Evolutionary conservation across 192 early-diverging fungal species (phyloP), one percentile per base, ranked within the genome.

Genomic region (Podila horticola): DNA sequence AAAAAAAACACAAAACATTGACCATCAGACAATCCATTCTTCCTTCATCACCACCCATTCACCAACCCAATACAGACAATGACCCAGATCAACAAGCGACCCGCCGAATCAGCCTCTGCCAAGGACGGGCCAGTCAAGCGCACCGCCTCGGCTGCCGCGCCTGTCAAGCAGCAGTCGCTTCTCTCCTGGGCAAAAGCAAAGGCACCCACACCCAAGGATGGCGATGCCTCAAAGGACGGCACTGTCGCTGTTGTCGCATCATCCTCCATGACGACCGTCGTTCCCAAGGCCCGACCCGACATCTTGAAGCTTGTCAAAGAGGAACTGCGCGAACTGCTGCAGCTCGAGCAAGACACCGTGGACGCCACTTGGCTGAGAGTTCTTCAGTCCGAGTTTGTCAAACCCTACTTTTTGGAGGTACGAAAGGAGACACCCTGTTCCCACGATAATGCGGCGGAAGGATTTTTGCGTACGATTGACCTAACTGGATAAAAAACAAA

Each of bases 331-430:
- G 67, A 73, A 4, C 62, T 86, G 19, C 68, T 90, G 10, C 69
- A 64, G 1, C 82, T 93, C 50, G 95, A 96, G 76, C 84, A 87
- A 50, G 86, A 83, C 17, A 94, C 91, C 12, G 92, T 98, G 75
- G 86, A 92, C 15, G 19, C 84, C 4, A 93, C 92, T 49, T 98
- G 94, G 94, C 84, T 94, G 29, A 69, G 71, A 64, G 88, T 82
- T 24, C 83, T 95, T 48, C 49, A 58, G 5, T 31, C 62, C 8
- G 93, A 95, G 74, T 74, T 95, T 26, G 74, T 70, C 38, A 93
- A 93, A 71, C 85, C 74, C 4, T 89, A 88, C 31, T 92, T 91
- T 62, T 63, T 86, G n/a, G 75, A 90, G 75, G 91, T 91, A 79
- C 28, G 34, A 30, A 28, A 49, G 8, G 29, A n/a, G 31, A 34